These are phyloP conservation scores for Metschnikowia lunata DNA, from an alignment of 805 yeast species.

Conservation along the genomic window DNA sequence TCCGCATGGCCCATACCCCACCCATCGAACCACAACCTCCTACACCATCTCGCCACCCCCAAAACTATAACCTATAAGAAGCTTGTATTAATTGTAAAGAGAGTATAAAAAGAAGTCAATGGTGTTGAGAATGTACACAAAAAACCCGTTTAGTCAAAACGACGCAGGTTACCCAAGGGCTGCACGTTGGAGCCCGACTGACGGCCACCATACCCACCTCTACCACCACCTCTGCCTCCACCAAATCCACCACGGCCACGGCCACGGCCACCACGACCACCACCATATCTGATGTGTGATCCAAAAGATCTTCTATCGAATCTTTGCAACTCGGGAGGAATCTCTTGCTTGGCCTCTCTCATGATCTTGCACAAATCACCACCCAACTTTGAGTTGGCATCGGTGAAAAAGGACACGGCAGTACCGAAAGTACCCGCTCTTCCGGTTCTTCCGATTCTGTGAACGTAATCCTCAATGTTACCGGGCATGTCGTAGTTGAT, in stretches of 20 bases:
- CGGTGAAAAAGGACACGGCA: slow-evolving; percentile 91
- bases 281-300: slow-evolving; percentile 46
- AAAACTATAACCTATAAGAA: no score
- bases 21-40: no score
- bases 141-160: not conserved
- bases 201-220: slow-evolving; percentile 37
- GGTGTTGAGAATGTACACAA: no score
- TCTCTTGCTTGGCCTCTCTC: slow-evolving; percentile 90
- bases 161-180: slow-evolving; percentile 43
- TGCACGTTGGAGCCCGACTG: slow-evolving; percentile 47
- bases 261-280: slow-evolving; percentile 52
- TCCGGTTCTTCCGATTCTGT: slow-evolving; percentile 99
- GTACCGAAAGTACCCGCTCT: slow-evolving; percentile 97
- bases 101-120: no score
- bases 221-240: slow-evolving; percentile 43
- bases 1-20: no score
- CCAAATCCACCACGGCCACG: slow-evolving; percentile 20
- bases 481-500: slow-evolving; percentile 97
- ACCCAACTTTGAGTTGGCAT: slow-evolving; percentile 81
- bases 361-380: slow-evolving; percentile 84
- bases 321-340: slow-evolving; percentile 75
- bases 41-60: no score
- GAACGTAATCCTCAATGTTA: slow-evolving; percentile 97
- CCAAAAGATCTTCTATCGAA: slow-evolving; percentile 65
- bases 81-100: no score